Conservation (phyloP, 1,139 yeast genomes). For the Petasospora rhodanensis region DNA sequence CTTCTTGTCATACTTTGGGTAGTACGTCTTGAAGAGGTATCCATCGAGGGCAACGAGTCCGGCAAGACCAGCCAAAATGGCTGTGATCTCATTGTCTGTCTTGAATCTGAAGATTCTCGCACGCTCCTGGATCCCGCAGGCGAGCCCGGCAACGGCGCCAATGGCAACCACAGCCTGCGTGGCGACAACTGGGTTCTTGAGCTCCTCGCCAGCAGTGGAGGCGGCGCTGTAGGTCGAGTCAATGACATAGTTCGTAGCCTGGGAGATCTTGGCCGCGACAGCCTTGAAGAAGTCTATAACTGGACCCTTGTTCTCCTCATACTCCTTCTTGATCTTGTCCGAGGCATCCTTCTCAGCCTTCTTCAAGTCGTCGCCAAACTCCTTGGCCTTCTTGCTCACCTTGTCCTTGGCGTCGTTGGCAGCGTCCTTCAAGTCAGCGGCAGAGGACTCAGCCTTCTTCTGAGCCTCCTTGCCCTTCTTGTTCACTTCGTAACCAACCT, state of each 20-base stretch:
- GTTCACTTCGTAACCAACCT: slow-evolving; percentile 8
- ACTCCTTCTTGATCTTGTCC: slow-evolving; percentile 24
- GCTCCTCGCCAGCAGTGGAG: slow-evolving; percentile 31
- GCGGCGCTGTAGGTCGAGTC: slow-evolving; percentile 19
- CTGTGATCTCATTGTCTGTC: slow-evolving; percentile 45
- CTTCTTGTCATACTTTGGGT: slow-evolving; percentile 45
- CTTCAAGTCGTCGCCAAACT: slow-evolving; percentile 17
- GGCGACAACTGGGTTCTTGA: slow-evolving; percentile 61
- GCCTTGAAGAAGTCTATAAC: slow-evolving; percentile 23
- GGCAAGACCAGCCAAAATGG: slow-evolving; percentile 50
- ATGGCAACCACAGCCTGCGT: slow-evolving; percentile 48
- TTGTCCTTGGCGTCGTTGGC: slow-evolving; percentile 18
- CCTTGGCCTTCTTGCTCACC: slow-evolving; percentile 17
- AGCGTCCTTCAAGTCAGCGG: slow-evolving; percentile 14
- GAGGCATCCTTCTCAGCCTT: slow-evolving; percentile 23
- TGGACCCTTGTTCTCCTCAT: slow-evolving; percentile 24
- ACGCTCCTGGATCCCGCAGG: slow-evolving; percentile 51
- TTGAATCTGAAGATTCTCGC: slow-evolving; percentile 34
- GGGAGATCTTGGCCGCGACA: slow-evolving; percentile 18
- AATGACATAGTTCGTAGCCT: slow-evolving; percentile 18
- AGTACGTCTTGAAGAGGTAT: slow-evolving; percentile 46
- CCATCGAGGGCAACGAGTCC: slow-evolving; percentile 55
- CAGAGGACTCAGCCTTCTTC: too few relatives aligned
- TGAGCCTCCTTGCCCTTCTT: slow-evolving; percentile 9
- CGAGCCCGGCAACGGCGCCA: slow-evolving; percentile 46